Evolutionary conservation across 139 green algal species (phyloP), one percentile per base, ranked within the genome.

Genomic region (Micromonas pusilla): DNA sequence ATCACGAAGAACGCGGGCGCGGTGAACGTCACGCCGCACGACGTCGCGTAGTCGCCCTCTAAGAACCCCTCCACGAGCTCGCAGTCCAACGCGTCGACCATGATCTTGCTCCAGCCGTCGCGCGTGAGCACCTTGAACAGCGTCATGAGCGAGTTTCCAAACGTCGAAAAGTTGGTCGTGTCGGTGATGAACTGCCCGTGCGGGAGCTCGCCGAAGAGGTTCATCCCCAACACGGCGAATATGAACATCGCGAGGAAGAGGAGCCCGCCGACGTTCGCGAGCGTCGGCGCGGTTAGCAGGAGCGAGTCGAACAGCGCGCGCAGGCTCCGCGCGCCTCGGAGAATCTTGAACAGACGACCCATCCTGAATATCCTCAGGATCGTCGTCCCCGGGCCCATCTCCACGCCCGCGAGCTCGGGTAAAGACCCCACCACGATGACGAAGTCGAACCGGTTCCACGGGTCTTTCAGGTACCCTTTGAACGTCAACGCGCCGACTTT

Each of bases 401-500:
- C 70, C 31, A 38, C 52, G 25, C 68, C 60, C 21, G 72, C 13
- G 52, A 78, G 23, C 6, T 70, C 68, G 25, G 37, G 57, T 26
- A 82, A 33, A 25, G 28, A 70, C 52, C 13, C 67, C 52, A 82
- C 3, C 21, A 78, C 45, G 32, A 82, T 52, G 68, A 82, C 33
- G 68, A 82, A 78, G 62, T 82, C 78, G 70, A 82, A 82, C 66
- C 54, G 38, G 70, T 82, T 78, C 78, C 78, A 82, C 1, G 60
- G 33, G 67, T 91, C 85, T 62, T 45, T 79, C n/a, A 90, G 86
- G 83, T 91, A 91, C 23, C 25, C 21, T 2, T 19, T 36, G 2
- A 66, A 34, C 2, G 79, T 81, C 2, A 93, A 52, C 0, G 78
- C 88, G 0, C 75, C 66, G 0, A 90, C 16, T 85, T 91, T 94